A percentile compares a stretch with the other conserved stretches of the same genome.
phyloP scores from a whole-genome alignment of 495 filamentous ascomycete genomes.

The Talaromyces thailandensis region DNA sequence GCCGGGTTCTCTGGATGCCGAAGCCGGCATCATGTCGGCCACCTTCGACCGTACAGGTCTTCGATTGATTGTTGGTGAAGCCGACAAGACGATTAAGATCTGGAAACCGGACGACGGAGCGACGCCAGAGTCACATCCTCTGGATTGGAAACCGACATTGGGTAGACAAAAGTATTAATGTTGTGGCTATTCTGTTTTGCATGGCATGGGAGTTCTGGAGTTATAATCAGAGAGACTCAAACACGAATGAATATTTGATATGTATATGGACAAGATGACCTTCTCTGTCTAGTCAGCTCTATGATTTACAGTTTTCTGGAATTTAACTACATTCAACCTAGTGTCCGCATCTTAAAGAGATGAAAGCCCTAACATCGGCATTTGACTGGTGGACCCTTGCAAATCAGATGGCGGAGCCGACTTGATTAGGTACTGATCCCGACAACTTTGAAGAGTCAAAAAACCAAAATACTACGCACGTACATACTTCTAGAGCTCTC shows the following conservation, averaged over 20 bases:
- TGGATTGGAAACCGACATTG: slow-evolving; percentile 87
- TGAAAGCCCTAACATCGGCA: too few relatives aligned
- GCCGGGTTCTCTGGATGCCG: slow-evolving; percentile 87
- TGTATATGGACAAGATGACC: too few relatives aligned
- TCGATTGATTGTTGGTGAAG: slow-evolving; percentile 85
- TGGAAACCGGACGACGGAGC: slow-evolving; percentile 90
- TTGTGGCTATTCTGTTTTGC: slow-evolving; percentile 1
- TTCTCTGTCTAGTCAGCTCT: not conserved
- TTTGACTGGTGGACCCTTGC: not conserved
- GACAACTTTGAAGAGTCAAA: not conserved
- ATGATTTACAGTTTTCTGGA: not conserved
- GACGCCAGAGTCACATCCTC: slow-evolving; percentile 81
- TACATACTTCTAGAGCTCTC: not conserved
- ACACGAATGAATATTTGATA: not conserved
- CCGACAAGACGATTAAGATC: slow-evolving; percentile 95
- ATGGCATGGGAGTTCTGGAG: slow-evolving; percentile 7
- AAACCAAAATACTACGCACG: too few relatives aligned
- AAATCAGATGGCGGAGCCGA: not conserved
- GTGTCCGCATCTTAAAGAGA: not conserved
- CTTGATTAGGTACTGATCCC: not conserved
- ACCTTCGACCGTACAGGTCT: slow-evolving; percentile 86
- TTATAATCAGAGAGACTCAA: not conserved
- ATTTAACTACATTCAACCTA: not conserved
- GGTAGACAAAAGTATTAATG: slow-evolving; percentile 58
- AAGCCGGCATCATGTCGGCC: slow-evolving; percentile 86